Evolutionary conservation across 2,329 filamentous ascomycete species (phyloP).

Genomic region (Ophiostoma australiae): DNA sequence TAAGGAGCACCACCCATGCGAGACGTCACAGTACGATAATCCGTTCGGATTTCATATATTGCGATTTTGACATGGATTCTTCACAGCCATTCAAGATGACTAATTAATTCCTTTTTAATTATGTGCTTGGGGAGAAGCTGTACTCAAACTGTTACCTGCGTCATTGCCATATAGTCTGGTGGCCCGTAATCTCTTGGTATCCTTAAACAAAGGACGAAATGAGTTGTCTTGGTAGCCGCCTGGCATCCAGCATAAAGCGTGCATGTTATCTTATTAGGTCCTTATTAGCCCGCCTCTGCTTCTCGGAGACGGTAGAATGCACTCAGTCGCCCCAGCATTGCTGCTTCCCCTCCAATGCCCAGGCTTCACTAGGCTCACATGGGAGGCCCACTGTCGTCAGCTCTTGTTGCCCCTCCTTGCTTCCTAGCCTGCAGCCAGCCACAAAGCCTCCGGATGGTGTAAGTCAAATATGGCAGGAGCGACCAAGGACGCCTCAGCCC

Average conservation of each 20-base stretch:
- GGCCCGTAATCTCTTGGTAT: background rate
- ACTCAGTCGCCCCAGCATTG: background rate
- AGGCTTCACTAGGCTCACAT: conserved; percentile 7
- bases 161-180: background rate
- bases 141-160: background rate
- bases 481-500: background rate
- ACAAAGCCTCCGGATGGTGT: background rate
- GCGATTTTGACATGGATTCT: background rate
- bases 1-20: background rate
- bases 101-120: background rate
- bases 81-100: background rate
- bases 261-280: no score
- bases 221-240: background rate
- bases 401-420: conserved; percentile 20
- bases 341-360: conserved; percentile 11
- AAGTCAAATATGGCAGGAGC: conserved; percentile 1
- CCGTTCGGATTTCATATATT: background rate
- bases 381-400: conserved; percentile 19
- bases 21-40: background rate
- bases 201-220: background rate
- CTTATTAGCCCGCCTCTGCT: background rate
- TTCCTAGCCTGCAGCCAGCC: background rate
- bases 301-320: conserved; percentile 9
- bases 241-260: background rate
- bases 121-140: background rate